Evolutionary conservation across 75 land plant genomes (phyloP).

Genomic region (Cryptomeria japonica): DNA sequence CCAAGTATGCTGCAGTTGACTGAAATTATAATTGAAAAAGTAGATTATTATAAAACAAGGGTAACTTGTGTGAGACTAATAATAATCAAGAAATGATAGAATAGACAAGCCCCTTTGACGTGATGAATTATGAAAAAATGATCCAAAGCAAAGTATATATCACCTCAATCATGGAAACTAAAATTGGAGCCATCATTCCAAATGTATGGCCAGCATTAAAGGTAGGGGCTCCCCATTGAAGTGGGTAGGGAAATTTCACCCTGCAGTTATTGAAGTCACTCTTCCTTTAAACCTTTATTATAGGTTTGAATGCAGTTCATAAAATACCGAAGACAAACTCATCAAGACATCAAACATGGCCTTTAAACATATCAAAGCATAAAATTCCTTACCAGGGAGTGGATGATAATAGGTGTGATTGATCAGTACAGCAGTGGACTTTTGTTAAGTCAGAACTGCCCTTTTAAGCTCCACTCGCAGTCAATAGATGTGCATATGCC

Average conservation of each 20-base stretch:
- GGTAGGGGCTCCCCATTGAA: slow-evolving; percentile 95
- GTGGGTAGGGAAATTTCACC: slow-evolving; percentile 90
- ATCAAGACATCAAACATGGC: neutral
- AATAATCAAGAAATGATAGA: neutral
- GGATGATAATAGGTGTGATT: slow-evolving; percentile 64
- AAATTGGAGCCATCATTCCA: slow-evolving; percentile 88
- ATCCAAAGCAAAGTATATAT: neutral
- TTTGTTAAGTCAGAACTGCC: slow-evolving; percentile 62
- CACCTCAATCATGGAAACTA: slow-evolving; percentile 89
- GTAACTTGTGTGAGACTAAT: neutral
- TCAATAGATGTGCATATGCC: slow-evolving; percentile 91
- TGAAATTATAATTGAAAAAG: slow-evolving; percentile 8
- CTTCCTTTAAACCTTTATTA: neutral
- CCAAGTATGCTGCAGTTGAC: slow-evolving; percentile 61
- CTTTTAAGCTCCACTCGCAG: slow-evolving; percentile 91
- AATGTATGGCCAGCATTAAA: slow-evolving; percentile 86
- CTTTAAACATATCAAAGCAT: neutral
- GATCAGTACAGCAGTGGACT: slow-evolving; percentile 80
- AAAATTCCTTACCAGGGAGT: slow-evolving; percentile 74
- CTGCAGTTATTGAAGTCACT: slow-evolving; percentile 26
- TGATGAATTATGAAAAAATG: neutral
- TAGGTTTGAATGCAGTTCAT: neutral
- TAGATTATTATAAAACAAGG: neutral
- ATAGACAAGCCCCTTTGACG: neutral
- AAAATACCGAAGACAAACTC: neutral